Base-by-base conservation (phyloP, 1,284 basidiomycete genomes). In the Puccinia novopanici region DNA sequence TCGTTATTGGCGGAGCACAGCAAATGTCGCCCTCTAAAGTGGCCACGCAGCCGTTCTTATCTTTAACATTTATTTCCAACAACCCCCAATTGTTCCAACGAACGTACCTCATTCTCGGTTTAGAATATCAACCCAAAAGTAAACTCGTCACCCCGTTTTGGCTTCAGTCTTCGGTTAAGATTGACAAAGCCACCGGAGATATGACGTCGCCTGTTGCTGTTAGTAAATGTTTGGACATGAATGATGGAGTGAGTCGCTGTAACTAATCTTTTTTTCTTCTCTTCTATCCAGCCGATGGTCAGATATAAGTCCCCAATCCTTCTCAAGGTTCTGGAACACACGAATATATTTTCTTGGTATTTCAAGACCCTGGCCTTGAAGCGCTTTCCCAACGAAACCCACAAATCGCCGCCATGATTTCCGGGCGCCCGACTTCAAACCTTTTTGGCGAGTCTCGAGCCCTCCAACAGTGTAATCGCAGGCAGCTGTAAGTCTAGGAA, bases 1-100 rank as follows among this genome's bases (percentile, higher is more conserved):
- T 77, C 17, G 52, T 68, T 30, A 54, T 77, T 55, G 75, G 75
- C 34, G 75, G 75, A 12, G 75, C 75, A 13, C 75, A 77, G 37
- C 75, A 77, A 55, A 48, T 77, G 45, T 55, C 63, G 10, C 75
- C 74, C 24, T 13, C 74, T 37, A 63, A 57, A 54, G 76, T 78
- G 24, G 27, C n/a, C 17, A 34, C n/a, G 15, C 65, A 37, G 34
- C 76, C 76, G n/a, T 54, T 55, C 34, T 30, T 78, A 71, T 50
- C 63, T 5, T n/a, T 78, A 30, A n/a, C 45, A 42, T 70, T 78
- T n/a, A 57, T 71, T 24, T 65, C 50, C 22, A 48, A 37, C 34
- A 24, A 37, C 48, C 17, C 48, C 19, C 50, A 54, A 71, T 15
- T 37, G 9, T 71, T 59, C 0, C 9, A 78, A 57, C 54, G 57